phyloP scores from a whole-genome alignment of 257 asterid genomes.

The Cynanchum wilfordii region DNA sequence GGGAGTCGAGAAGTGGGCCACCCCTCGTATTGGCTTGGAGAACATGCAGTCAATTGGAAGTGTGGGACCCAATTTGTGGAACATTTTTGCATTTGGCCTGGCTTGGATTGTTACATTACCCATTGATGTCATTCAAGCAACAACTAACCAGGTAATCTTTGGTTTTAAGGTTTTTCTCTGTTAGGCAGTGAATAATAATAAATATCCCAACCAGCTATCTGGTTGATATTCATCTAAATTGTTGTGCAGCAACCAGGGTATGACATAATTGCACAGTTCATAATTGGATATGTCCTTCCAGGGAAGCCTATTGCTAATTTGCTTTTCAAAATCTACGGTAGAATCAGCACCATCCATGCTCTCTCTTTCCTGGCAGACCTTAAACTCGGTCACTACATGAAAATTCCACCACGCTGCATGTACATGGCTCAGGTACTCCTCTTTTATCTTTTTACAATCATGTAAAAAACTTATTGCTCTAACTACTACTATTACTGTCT shows the following conservation, averaged over 20 bases:
- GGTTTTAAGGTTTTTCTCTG: not conserved
- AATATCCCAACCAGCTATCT: no score
- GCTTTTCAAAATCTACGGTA: slow-evolving; percentile 86
- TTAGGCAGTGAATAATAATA: not conserved
- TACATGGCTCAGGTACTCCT: slow-evolving; percentile 64
- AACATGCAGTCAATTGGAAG: no score
- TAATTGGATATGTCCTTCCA: slow-evolving; percentile 76
- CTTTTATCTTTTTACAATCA: not conserved
- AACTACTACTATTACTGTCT: not conserved
- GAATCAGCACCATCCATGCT: slow-evolving; percentile 74
- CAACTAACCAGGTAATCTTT: slow-evolving; percentile 73
- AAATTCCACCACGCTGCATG: slow-evolving; percentile 92
- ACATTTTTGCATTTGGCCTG: slow-evolving; percentile 68
- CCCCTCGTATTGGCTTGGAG: no score
- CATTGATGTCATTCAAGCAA: slow-evolving; percentile 90
- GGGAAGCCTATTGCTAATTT: slow-evolving; percentile 92
- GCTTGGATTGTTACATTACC: slow-evolving; percentile 91
- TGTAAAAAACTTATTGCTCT: not conserved
- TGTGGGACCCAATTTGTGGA: no score
- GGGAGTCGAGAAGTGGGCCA: no score
- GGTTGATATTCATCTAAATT: not conserved
- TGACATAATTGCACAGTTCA: slow-evolving; percentile 88
- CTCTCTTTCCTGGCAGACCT: slow-evolving; percentile 87
- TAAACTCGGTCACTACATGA: slow-evolving; percentile 95
- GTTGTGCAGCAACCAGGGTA: slow-evolving; percentile 90